Evolutionary conservation across 805 yeast species (phyloP), one percentile per base, ranked within the genome.

Genomic region (Kazachstania taianensis): DNA sequence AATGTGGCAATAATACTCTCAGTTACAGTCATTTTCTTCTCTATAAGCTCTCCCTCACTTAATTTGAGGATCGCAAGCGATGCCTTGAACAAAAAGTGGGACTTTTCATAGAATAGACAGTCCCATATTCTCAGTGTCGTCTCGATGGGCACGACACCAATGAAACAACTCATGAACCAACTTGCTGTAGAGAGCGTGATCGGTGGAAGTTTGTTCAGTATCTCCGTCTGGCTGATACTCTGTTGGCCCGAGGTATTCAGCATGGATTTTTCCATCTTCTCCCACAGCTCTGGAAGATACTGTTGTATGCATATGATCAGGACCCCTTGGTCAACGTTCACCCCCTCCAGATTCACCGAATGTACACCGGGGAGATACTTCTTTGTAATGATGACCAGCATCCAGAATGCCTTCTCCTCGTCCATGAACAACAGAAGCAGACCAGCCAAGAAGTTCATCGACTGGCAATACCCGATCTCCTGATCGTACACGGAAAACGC

Each of bases 111-210:
- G 66, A 94, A 86, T 31, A 89, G 62, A 41, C 94, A 83, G 60
- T 92, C 98, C 97, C 97, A 89, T 0, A 92, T 79, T 35, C 97
- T 63, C 32, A 89, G 63, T 7, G 85, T 80, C 0, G 94, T 73
- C 50, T 92, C 97, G 15, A 85, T 74, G 0, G 98, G 98, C 14
- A 92, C 61, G 1, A 78, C 76, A 0, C 94, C 95, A 27, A 92
- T 85, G 59, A 82, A 92, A 13, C 84, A 73, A 48, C 96, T 82
- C 97, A 92, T 89, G 55, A 92, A 92, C 98, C 98, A 92, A 38
- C 94, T 78, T 0, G 96, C 87, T 1, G 97, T 89, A 42, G 94
- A 89, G 30, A 92, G 67, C 1, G 95, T 81, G 5, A 92, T 73
- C 2, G 96, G 94, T 1, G 98, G 97, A 30, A 87, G 61, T 46